Conservation (phyloP, 164 flowering plant species). For the Malania oleifera region DNA sequence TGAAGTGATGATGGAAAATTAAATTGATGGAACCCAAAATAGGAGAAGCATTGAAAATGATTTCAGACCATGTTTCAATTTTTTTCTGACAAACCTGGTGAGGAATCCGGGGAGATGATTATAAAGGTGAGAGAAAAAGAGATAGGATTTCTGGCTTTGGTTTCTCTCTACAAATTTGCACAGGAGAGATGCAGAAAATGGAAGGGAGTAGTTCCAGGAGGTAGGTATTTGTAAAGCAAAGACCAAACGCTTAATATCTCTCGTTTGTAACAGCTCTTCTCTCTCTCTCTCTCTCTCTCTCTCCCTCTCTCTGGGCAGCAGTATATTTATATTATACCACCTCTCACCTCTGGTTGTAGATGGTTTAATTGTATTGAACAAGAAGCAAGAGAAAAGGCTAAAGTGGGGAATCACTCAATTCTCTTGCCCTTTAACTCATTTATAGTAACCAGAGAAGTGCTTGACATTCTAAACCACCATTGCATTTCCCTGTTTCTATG, state of each 20-base stretch:
- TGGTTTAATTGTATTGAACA: slow-evolving; percentile 13
- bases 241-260: slow-evolving; percentile 11
- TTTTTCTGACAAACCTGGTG: slow-evolving; percentile 25
- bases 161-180: slow-evolving; percentile 13
- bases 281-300: too few relatives aligned
- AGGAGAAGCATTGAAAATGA: slow-evolving; percentile 12
- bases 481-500: too few relatives aligned
- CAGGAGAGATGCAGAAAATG: slow-evolving; percentile 34
- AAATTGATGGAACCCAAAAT: too few relatives aligned
- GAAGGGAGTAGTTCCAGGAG: slow-evolving; percentile 13
- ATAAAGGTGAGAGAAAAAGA: slow-evolving; percentile 9
- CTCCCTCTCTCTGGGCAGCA: neutral
- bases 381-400: slow-evolving; percentile 9
- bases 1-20: slow-evolving; percentile 3
- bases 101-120: slow-evolving; percentile 10
- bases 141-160: neutral
- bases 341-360: neutral
- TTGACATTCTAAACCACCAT: too few relatives aligned
- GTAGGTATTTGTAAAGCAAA: slow-evolving; percentile 29
- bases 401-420: slow-evolving; percentile 20
- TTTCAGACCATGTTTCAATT: slow-evolving; percentile 12
- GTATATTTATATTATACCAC: neutral
- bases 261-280: too few relatives aligned
- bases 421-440: too few relatives aligned
- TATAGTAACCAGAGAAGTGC: too few relatives aligned